These are phyloP conservation scores for Coemansia sp. DNA, from an alignment of 192 early-diverging fungal genomes.

Conservation along the genomic window DNA sequence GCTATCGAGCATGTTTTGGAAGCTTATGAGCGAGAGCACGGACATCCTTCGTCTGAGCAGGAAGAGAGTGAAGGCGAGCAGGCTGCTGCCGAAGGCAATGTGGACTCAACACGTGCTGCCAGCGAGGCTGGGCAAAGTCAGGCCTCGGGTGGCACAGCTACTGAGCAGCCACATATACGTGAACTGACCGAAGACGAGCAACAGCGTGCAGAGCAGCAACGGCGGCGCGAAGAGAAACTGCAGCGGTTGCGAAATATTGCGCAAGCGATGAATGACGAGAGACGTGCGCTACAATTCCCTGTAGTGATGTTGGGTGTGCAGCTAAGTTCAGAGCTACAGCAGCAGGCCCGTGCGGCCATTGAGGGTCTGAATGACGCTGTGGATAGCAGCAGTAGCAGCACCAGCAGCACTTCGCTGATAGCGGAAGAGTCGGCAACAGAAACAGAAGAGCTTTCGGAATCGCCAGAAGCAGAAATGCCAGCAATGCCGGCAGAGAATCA, in stretches of 20 bases:
- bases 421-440: slow-evolving; percentile 1
- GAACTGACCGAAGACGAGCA: slow-evolving; percentile 10
- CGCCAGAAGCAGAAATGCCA: not conserved
- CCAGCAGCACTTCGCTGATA: slow-evolving; percentile 9
- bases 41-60: not conserved
- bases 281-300: slow-evolving; percentile 24
- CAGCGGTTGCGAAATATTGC: slow-evolving; percentile 35
- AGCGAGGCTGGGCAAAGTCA: too few species aligned
- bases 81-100: too few species aligned
- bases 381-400: not conserved
- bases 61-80: not conserved
- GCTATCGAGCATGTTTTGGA: slow-evolving; percentile 42
- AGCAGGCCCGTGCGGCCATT: slow-evolving; percentile 6
- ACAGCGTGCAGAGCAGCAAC: slow-evolving; percentile 9
- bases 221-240: slow-evolving; percentile 32
- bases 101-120: too few species aligned
- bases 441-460: not conserved
- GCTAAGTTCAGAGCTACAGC: slow-evolving; percentile 27
- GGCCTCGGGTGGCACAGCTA: not conserved
- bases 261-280: slow-evolving; percentile 39
- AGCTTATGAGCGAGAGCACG: slow-evolving; percentile 16
- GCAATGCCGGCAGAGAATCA: too few species aligned
- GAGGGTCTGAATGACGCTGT: not conserved
- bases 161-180: not conserved
- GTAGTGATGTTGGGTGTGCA: slow-evolving; percentile 36